Evolutionary conservation across 2,329 filamentous ascomycete species (phyloP), one percentile per base, ranked within the genome.

Genomic region (Scytalidium sp.): DNA sequence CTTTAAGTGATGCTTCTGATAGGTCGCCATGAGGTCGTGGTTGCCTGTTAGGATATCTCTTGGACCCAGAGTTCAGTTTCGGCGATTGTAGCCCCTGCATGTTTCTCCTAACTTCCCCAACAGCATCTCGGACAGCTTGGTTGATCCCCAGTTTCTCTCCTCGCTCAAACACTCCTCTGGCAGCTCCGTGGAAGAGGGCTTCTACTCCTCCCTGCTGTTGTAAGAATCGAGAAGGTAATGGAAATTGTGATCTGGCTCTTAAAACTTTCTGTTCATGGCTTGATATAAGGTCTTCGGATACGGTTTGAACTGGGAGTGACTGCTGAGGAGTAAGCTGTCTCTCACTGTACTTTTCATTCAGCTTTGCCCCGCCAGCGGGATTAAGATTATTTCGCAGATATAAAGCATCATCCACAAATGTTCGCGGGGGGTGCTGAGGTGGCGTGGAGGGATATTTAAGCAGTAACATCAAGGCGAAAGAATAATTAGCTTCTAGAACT

Each of bases 401-500:
- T 2, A 94, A 67, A 1, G 91, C 94, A 68, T 99, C 94, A 50
- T 90, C 81, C 43, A 96, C 88, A 59, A 97, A 90, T 0, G 85
- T 88, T 56, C 87, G 82, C 15, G 92, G 87, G 0, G 83, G 82
- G 56, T 86, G 73, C 1, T 83, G 77, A 2, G 74, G 69, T 4
- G 75, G 62, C 2, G 87, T 86, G 1, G 82, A 74, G 2, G 90
- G 90, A 58, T 97, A 97, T 60, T 90, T 89, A 2, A 97, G 78
- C 21, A 97, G 74, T 1, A 95, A 71, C 49, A 90, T 87, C 47
- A 99, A 74, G 8, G 90, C 93, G 29, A 83, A 80, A 1, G 94
- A 93, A 62, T 96, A 96, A 66, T 97, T 93, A 11, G 89, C 85
- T 55, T 90, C 83, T 21, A 97, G 72, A 29, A 99, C 88, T 91